These are phyloP conservation scores for Catharanthus roseus DNA, from an alignment of 257 asterid species.

Conservation along the genomic window DNA sequence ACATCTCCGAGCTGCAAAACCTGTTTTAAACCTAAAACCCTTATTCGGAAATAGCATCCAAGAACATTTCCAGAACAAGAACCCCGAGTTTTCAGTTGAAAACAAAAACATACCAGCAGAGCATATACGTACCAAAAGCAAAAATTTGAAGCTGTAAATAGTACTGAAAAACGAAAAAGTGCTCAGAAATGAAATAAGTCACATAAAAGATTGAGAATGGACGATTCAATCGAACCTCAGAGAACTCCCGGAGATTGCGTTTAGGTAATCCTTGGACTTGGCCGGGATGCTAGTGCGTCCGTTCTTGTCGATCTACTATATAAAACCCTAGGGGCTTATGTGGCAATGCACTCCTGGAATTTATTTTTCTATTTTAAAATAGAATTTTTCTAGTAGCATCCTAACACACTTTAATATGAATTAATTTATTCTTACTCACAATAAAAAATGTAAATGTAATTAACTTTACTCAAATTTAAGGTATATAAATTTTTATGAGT, in stretches of 20 bases:
- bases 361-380: no score
- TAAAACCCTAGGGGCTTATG: conserved; percentile 18
- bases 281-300: conserved; percentile 1
- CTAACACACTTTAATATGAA: no score
- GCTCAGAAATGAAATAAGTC: background rate
- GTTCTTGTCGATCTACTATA: background rate
- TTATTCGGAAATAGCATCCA: background rate
- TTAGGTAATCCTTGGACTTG: background rate
- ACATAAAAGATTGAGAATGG: background rate
- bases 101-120: background rate
- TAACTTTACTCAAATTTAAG: no score
- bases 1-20: background rate
- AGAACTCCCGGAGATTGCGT: conserved; percentile 3
- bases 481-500: no score
- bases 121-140: background rate
- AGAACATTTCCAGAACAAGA: background rate
- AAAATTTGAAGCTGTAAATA: background rate
- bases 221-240: conserved; percentile 7
- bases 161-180: background rate
- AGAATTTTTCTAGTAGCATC: no score
- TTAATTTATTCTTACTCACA: no score
- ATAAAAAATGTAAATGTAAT: no score
- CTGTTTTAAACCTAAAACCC: background rate
- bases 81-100: background rate
- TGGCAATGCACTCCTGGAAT: no score